Base-by-base conservation (phyloP, 2,329 filamentous ascomycete species). In the Nemania diffusa region DNA sequence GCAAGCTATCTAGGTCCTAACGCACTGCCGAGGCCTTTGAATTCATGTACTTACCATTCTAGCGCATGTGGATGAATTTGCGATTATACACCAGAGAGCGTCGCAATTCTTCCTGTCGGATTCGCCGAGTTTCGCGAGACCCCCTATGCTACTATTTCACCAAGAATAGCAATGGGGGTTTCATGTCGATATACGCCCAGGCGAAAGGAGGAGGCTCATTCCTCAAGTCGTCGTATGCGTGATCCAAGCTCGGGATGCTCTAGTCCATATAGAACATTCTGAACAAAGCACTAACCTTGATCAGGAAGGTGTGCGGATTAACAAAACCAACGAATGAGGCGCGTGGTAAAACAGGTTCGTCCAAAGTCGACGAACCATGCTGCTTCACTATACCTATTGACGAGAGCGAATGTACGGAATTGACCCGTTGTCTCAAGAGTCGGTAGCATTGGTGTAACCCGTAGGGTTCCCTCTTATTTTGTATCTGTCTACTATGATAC, bases 291-390 rank as follows among this genome's bases (percentile, higher is more conserved):
- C 55, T 56, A 60, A 26, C 42, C 61, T 61, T n/a, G 27, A 60
- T 65, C n/a, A 9, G 63, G 63, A 61, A 65, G 63, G 63, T 65
- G 32, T 32, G 20, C 26, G 22, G 44, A 51, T 37, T 51, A 60
- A 9, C 27, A 51, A n/a, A 42, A 37, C 27, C n/a, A 11, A 22
- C 34, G 32, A 57, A 57, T 61, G 15, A 37, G 42, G 52, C 15
- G 29, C 29, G 24, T 22, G 44, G 22, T 27, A 34, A 62, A 59
- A 3, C 3, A 22, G 20, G 44, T 44, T 59, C 37, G 27, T 58
- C 37, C 20, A 50, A 62, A 55, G 11, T 44, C 51, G 50, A 62
- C 7, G 13, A 26, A 20, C 37, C 17, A 40, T 51, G 42, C 27
- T 51, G 42, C 27, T 37, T 62, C n/a, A 4, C 20, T 26, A 51